Base-by-base conservation (phyloP, 148 eudicot genomes). In the Spergularia bocconei region DNA sequence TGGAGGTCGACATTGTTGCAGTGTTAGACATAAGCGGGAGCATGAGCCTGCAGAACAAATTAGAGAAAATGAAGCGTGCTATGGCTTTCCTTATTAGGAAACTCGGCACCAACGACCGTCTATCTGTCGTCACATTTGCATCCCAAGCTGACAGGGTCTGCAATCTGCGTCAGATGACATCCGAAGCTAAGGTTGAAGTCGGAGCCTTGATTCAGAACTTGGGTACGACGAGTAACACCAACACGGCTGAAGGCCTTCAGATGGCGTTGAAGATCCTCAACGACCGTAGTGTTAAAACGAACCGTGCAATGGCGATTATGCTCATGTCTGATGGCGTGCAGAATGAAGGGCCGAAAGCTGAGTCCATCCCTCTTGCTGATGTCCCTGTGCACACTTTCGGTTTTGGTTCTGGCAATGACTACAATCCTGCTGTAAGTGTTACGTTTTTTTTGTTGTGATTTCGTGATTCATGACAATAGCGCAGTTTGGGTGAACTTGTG, bases 331-430 rank as follows among this genome's bases (percentile, higher is more conserved):
- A 67, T 14, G 77, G 83, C 11, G 36, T 57, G 6, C 77, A 65
- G 21, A 66, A 23, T 52, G 23, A 36, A 11, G 70, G 62, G 1
- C 57, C 36, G 5, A 70, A 80, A 33, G 71, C 75, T 2, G 59
- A 25, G 6, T 4, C 20, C 4, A 68, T 75, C 41, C 48, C 41
- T 12, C 50, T 66, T 58, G 55, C 8, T 41, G 48, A 64, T 9
- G 33, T 54, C 16, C 79, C 82, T 4, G 82, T 80, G 0, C 59
- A 47, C 23, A 80, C 82, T 2, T 75, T 80, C 13, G 79, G 75
- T 5, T 61, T 75, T 56, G 82, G 79, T 12, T 51, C 55, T 17
- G 69, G 53, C 25, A 9, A 16, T 6, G 77, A 65, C 15, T 64
- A 55, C 25, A 66, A 71, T 10, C 56, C 75, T 8, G 17, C 41